Percentiles rank a stretch among this genome's conserved stretches.
Conservation (phyloP, 306 rosid species). For the Parietaria judaica region DNA sequence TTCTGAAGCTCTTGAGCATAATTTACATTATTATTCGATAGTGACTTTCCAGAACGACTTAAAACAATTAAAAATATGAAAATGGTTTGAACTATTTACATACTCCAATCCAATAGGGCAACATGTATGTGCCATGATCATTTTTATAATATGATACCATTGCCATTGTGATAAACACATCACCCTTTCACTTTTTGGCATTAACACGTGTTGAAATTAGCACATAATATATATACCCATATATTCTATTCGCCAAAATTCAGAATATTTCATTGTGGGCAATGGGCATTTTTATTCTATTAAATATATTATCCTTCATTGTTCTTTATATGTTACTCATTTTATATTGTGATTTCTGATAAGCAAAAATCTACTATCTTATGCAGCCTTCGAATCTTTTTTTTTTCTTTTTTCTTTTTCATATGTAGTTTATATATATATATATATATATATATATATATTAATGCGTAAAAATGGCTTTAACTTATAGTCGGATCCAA, state of each 20-base stretch:
- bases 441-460: not conserved
- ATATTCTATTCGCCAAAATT: constrained; percentile 1
- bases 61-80: not conserved
- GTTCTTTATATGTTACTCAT: not conserved
- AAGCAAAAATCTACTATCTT: too few relatives aligned
- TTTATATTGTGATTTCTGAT: too few relatives aligned
- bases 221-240: constrained; percentile 9
- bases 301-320: not conserved
- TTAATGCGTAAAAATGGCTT: too few relatives aligned
- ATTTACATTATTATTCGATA: constrained; percentile 3
- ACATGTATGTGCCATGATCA: not conserved
- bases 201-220: constrained; percentile 1
- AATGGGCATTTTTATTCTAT: not conserved
- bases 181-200: constrained; percentile 1
- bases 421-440: too few relatives aligned
- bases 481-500: too few relatives aligned
- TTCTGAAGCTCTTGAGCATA: not conserved
- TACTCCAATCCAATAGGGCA: not conserved
- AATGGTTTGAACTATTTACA: too few relatives aligned
- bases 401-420: too few relatives aligned
- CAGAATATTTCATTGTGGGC: constrained; percentile 3
- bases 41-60: constrained; percentile 5
- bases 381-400: too few relatives aligned
- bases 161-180: not conserved
- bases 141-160: constrained; percentile 1